Percentiles rank a stretch among this genome's conserved stretches.
phyloP scores from a whole-genome alignment of 2,329 filamentous ascomycete genomes.

The Ceratocystis huliohia region DNA sequence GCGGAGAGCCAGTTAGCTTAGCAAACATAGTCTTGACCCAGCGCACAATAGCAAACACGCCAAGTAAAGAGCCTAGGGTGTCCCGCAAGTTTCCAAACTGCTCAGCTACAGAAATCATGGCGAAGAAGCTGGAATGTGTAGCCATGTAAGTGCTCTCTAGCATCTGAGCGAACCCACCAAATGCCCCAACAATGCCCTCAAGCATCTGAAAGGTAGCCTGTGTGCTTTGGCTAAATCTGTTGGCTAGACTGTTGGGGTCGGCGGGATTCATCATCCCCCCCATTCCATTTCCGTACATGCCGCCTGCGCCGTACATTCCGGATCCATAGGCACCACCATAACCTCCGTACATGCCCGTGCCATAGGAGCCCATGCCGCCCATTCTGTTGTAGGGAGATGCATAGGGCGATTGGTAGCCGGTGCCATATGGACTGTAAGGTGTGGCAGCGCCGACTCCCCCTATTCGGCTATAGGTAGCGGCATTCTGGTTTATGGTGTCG shows the following conservation, averaged over 20 bases:
- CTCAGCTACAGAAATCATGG: constrained; percentile 96
- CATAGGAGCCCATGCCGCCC: constrained; percentile 30
- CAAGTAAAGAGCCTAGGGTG: constrained; percentile 82
- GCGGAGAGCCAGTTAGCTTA: constrained; percentile 82
- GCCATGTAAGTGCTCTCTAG: constrained; percentile 99
- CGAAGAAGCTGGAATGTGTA: constrained; percentile 96
- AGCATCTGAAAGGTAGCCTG: constrained; percentile 97
- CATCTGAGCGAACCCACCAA: constrained; percentile 98
- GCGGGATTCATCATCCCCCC: constrained; percentile 47
- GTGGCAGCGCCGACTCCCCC: constrained; percentile 36
- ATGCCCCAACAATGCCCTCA: constrained; percentile 89
- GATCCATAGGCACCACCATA: constrained; percentile 30
- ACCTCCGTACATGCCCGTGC: constrained; percentile 28
- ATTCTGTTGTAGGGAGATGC: constrained; percentile 36
- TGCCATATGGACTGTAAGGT: constrained; percentile 29
- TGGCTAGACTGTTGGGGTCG: constrained; percentile 87
- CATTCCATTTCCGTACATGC: constrained; percentile 36
- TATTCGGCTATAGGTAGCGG: constrained; percentile 59
- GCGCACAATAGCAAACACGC: constrained; percentile 89
- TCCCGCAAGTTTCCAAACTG: constrained; percentile 90
- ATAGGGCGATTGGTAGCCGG: constrained; percentile 32
- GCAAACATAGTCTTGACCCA: constrained; percentile 88
- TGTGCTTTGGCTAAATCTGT: constrained; percentile 87
- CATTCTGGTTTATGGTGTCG: constrained; percentile 74
- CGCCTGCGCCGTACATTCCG: constrained; percentile 35